phyloP scores from a whole-genome alignment of 2,329 filamentous ascomycete species.

The Arthroderma sp. region DNA sequence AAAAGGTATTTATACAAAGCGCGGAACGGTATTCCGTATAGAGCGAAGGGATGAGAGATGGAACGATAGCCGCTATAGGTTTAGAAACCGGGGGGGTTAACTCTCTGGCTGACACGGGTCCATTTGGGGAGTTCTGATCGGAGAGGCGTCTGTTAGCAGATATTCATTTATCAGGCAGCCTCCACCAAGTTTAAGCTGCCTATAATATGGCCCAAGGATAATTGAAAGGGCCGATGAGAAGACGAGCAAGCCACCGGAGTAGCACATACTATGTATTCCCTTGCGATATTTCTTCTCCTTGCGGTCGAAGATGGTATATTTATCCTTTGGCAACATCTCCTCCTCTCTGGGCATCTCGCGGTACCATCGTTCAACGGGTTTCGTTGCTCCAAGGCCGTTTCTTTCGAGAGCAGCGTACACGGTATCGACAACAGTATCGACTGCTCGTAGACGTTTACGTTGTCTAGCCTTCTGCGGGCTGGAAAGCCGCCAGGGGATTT shows the following conservation, averaged over 20 bases:
- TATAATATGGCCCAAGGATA: neutral
- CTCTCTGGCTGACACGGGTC: slow-evolving; percentile 85
- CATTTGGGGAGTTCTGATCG: slow-evolving; percentile 70
- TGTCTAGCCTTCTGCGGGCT: slow-evolving; percentile 81
- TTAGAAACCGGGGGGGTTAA: slow-evolving; percentile 92
- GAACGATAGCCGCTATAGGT: neutral
- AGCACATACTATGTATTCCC: slow-evolving; percentile 84
- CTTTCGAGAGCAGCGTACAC: slow-evolving; percentile 66
- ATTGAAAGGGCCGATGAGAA: neutral
- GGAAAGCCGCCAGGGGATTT: slow-evolving; percentile 93
- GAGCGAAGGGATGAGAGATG: neutral
- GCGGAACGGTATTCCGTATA: neutral
- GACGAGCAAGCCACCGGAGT: neutral
- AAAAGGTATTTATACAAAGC: neutral
- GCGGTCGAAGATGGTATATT: slow-evolving; percentile 95
- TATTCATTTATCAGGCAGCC: neutral
- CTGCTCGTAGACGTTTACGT: slow-evolving; percentile 65
- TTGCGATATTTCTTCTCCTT: slow-evolving; percentile 94
- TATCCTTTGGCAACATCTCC: slow-evolving; percentile 92
- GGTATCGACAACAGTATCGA: slow-evolving; percentile 77
- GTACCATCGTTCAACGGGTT: slow-evolving; percentile 82
- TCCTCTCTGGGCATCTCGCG: slow-evolving; percentile 87
- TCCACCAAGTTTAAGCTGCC: no score
- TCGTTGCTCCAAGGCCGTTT: slow-evolving; percentile 56
- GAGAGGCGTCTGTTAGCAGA: slow-evolving; percentile 12